Evolutionary conservation across 2,329 filamentous ascomycete genomes (phyloP), one percentile per base, ranked within the genome.

Genomic region (Diaporthe amygdali): DNA sequence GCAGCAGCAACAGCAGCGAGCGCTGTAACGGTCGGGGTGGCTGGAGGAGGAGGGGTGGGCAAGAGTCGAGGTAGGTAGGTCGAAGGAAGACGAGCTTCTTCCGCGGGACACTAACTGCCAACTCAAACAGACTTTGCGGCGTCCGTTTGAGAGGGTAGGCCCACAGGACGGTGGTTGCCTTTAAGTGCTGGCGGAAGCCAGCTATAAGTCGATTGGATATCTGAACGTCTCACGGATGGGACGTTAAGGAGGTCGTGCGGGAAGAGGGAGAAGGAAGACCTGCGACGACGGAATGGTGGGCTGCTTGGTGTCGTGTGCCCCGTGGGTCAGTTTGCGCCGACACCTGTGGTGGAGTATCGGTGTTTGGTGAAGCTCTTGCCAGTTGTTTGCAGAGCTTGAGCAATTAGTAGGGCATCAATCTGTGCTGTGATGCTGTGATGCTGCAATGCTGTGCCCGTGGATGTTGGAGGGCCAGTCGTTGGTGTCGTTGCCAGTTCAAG

Each of bases 131-230:
- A 95, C 93, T 90, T 92, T 94, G 93, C 90, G 91, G 92, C 88
- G 93, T 93, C 88, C 93, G 94, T 89, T 91, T 93, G 94, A 95
- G 94, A 95, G 93, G 96, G 94, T 95, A 96, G 94, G 94, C 94
- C 94, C 94, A 96, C 93, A 90, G 89, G 88, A 89, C 84, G 86
- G 88, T 87, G 85, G 86, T 84, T 82, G 83, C 83, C 78, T 77
- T 79, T 84, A 83, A 87, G 89, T 89, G 93, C 93, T 96, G 93
- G 94, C 93, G 90, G 89, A 68, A 93, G 93, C 94, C 93, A 95
- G 93, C 93, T 90, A 88, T 90, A 93, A 88, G 88, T 78, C 76
- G 81, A 76, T 76, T 71, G 74, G 75, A 75, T 79, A 78, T 75
- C 78, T 76, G 79, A 90, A 91, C 89, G 90, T 89, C 92, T 88